Percentiles rank a stretch among this genome's conserved stretches.
Conservation (phyloP, 768 basidiomycete species). For the Kwoniella sp. region DNA sequence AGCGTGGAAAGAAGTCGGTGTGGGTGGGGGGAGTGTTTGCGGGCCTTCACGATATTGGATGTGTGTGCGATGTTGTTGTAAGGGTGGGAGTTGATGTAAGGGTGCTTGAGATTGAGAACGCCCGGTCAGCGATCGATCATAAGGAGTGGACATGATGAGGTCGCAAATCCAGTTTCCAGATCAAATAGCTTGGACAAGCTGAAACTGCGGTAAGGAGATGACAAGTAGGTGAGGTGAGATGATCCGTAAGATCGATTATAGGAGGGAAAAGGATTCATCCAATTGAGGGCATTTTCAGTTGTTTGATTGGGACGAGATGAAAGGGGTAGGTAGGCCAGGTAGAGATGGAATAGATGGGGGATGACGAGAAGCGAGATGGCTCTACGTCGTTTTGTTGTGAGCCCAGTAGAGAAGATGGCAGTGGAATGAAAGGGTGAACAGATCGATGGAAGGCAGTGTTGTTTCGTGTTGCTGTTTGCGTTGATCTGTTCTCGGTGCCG, state of each 20-base stretch:
- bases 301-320: not conserved
- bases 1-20: not conserved
- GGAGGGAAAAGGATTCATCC: not conserved
- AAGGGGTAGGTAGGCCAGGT: not conserved
- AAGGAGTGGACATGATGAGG: not conserved
- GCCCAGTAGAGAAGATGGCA: too few relatives aligned
- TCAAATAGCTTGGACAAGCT: too few relatives aligned
- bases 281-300: not conserved
- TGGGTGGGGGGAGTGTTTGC: not conserved
- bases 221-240: too few relatives aligned
- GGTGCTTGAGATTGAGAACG: not conserved
- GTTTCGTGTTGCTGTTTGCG: too few relatives aligned
- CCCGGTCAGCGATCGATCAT: not conserved
- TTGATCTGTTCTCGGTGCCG: too few relatives aligned
- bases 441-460: too few relatives aligned
- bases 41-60: not conserved
- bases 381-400: too few relatives aligned
- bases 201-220: too few relatives aligned
- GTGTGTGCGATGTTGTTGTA: not conserved
- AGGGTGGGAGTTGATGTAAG: not conserved
- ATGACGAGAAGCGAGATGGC: not conserved
- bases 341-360: too few relatives aligned
- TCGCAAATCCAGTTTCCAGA: too few relatives aligned
- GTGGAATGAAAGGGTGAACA: too few relatives aligned
- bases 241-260: too few relatives aligned